Percentiles rank a stretch among this genome's conserved stretches.
These are phyloP conservation scores for Stramenopiles sp. DNA, from an alignment of 352 stramenopile genomes.

Conservation along the genomic window DNA sequence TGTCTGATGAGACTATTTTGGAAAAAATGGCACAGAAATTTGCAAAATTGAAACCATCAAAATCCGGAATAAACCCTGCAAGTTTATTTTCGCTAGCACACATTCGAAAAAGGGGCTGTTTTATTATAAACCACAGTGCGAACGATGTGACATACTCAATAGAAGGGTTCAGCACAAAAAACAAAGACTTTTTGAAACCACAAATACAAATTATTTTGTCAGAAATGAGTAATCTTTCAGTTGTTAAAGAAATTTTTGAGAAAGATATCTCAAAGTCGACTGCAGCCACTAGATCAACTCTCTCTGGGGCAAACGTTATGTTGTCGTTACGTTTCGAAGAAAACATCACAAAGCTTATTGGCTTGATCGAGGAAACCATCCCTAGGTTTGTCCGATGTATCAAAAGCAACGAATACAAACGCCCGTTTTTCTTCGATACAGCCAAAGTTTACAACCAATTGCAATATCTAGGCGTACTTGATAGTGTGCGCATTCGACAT, in stretches of 20 bases:
- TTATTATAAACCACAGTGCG: conserved; percentile 30
- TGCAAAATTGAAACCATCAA: not conserved
- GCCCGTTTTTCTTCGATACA: conserved; percentile 10
- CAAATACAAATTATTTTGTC: conserved; percentile 50
- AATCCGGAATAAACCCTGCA: not conserved
- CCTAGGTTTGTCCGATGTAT: conserved; percentile 63
- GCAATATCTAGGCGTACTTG: conserved; percentile 46
- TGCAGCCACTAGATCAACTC: not conserved
- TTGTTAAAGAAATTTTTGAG: not conserved
- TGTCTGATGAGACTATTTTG: not conserved
- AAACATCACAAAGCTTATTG: conserved; percentile 29
- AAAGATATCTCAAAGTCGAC: not conserved
- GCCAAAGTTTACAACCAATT: conserved; percentile 5
- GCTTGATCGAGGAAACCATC: conserved; percentile 59
- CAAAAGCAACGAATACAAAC: conserved; percentile 48
- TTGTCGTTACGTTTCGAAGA: conserved; percentile 6
- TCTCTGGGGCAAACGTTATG: conserved; percentile 3
- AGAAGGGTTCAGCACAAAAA: conserved; percentile 46
- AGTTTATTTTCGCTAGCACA: conserved; percentile 3
- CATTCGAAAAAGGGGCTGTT: conserved; percentile 21
- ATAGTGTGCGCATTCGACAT: conserved; percentile 55
- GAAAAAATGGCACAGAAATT: conserved; percentile 10
- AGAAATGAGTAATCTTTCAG: conserved; percentile 28
- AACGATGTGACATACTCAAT: conserved; percentile 47
- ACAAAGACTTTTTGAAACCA: conserved; percentile 55